These are phyloP conservation scores for Usnea hakonensis DNA, from an alignment of 495 filamentous ascomycete species.

Conservation along the genomic window DNA sequence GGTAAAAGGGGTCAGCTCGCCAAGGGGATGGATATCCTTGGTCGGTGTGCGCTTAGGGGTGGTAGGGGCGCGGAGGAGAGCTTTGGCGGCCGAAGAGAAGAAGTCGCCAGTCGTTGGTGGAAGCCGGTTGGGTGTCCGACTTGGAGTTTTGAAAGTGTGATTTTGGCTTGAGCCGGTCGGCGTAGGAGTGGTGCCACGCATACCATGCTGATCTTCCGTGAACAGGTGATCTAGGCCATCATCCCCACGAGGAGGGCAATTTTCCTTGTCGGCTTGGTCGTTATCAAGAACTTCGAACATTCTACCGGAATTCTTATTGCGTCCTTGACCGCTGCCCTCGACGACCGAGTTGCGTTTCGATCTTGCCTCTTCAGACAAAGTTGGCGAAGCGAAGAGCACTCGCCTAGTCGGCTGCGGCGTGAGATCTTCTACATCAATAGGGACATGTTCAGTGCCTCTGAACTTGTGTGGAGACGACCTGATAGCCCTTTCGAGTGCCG, in stretches of 20 bases:
- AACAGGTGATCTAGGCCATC: slow-evolving; percentile 55
- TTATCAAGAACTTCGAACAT: slow-evolving; percentile 26
- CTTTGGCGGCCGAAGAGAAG: slow-evolving; percentile 22
- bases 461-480: slow-evolving; percentile 65
- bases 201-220: slow-evolving; percentile 34
- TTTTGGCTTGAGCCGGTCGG: slow-evolving; percentile 41
- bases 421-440: slow-evolving; percentile 56
- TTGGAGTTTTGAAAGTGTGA: slow-evolving; percentile 49
- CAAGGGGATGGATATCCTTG: slow-evolving; percentile 17
- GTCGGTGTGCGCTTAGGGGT: slow-evolving; percentile 24
- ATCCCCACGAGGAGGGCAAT: slow-evolving; percentile 31
- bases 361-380: slow-evolving; percentile 12
- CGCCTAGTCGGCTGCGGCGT: slow-evolving; percentile 61
- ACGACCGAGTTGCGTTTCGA: slow-evolving; percentile 13
- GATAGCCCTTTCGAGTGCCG: slow-evolving; percentile 54
- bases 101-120: slow-evolving; percentile 21
- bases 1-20: slow-evolving; percentile 46
- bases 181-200: slow-evolving; percentile 56
- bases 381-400: slow-evolving; percentile 61
- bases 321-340: neutral
- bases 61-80: slow-evolving; percentile 18
- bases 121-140: slow-evolving; percentile 34
- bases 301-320: slow-evolving; percentile 27
- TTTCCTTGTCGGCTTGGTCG: slow-evolving; percentile 46
- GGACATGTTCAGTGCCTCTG: slow-evolving; percentile 54